These are phyloP conservation scores for Lachnellula subtilissima DNA, from an alignment of 2,329 filamentous ascomycete species.

Conservation along the genomic window DNA sequence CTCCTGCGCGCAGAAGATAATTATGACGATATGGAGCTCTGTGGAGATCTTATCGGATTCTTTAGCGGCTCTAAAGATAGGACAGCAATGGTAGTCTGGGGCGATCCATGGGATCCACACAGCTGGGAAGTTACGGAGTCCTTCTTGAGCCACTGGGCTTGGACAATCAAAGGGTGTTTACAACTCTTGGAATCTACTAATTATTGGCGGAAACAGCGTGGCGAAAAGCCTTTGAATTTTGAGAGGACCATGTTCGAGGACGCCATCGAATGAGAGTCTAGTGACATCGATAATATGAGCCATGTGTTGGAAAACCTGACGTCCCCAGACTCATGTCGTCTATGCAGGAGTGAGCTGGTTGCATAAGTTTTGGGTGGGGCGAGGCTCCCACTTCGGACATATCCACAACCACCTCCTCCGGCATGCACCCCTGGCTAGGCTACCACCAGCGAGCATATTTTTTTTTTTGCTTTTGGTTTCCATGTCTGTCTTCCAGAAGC, in stretches of 20 bases:
- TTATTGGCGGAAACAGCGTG: conserved; percentile 32
- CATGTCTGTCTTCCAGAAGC: too few species aligned
- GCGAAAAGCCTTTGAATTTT: conserved; percentile 22
- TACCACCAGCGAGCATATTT: too few species aligned
- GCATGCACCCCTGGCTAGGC: too few species aligned
- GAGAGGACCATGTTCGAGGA: not conserved
- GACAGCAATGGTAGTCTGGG: conserved; percentile 32
- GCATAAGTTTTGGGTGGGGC: too few species aligned
- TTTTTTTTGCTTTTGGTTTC: too few species aligned
- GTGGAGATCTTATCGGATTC: conserved; percentile 19
- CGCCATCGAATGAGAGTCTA: not conserved
- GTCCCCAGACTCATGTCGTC: not conserved
- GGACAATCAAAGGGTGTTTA: conserved; percentile 32
- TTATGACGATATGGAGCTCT: conserved; percentile 21
- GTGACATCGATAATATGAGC: not conserved
- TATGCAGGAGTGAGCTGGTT: not conserved
- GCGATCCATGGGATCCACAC: conserved; percentile 30
- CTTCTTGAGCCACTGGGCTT: conserved; percentile 35
- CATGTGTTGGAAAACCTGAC: not conserved
- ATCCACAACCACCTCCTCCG: too few species aligned
- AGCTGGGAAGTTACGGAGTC: conserved; percentile 37
- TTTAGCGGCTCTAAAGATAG: conserved; percentile 10
- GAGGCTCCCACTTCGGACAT: too few species aligned
- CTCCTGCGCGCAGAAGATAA: conserved; percentile 23
- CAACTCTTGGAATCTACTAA: conserved; percentile 33